These are phyloP conservation scores for Penicillium brasilianum DNA, from an alignment of 2,329 filamentous ascomycete genomes.

Conservation along the genomic window DNA sequence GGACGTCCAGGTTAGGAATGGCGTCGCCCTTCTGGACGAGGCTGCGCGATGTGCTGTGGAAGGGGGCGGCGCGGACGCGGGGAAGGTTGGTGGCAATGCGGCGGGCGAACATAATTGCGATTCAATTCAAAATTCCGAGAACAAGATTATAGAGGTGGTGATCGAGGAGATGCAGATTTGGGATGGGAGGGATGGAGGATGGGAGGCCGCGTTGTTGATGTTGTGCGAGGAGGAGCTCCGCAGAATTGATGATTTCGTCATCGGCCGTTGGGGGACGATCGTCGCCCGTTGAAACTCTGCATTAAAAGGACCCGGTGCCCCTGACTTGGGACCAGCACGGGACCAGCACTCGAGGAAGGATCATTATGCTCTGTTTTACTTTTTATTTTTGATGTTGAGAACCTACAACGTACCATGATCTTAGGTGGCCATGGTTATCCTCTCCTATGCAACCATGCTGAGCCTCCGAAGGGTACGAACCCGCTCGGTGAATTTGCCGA, in stretches of 20 bases:
- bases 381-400: background rate
- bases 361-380: background rate
- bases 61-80: conserved; percentile 40
- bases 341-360: background rate
- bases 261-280: conserved; percentile 6
- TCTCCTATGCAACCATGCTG: background rate
- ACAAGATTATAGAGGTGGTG: background rate
- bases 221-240: conserved; percentile 13
- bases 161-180: background rate
- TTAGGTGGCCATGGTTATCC: background rate
- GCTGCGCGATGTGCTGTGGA: conserved; percentile 47
- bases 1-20: conserved; percentile 75
- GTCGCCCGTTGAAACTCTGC: background rate
- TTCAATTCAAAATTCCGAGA: background rate
- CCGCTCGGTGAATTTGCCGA: background rate
- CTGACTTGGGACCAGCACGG: background rate
- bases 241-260: conserved; percentile 22
- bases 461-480: background rate
- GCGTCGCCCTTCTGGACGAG: conserved; percentile 77
- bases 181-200: background rate
- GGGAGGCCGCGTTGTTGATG: background rate
- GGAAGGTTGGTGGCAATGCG: conserved; percentile 41
- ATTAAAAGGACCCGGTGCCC: background rate
- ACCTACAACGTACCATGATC: background rate
- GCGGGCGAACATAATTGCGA: conserved; percentile 44